Evolutionary conservation across 345 rosid species (phyloP), one percentile per base, ranked within the genome.

Genomic region (Citrus reticulata): DNA sequence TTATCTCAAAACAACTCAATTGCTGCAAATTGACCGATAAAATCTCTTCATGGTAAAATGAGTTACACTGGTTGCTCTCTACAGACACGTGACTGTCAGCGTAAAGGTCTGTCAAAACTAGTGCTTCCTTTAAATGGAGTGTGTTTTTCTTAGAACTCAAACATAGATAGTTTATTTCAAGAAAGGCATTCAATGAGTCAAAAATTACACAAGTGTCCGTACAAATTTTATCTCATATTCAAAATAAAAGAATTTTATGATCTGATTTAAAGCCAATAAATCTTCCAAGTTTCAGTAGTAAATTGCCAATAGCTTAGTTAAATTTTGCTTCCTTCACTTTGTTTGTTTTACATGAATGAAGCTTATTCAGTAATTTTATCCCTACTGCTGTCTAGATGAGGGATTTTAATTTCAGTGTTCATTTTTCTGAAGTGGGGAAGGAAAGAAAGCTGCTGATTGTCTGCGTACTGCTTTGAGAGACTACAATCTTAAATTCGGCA

Each of bases 401-500:
- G 40, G 9, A 24, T 54, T 29, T 78, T 79, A 19, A 54, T 25
- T 51, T 32, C 63, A 29, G 25, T 78, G 55, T 70, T 83, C 73
- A 22, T 78, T 74, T 82, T 81, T 89, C 79, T 82, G 80, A 82
- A 93, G 97, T 57, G 94, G 97, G 57, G 94, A 96, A 88, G 95
- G 95, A 74, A 90, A 87, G 84, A 91, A 89, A 78, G 94, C 97
- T 59, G 92, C 93, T 35, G 97, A 93, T 72, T 91, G 98, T 81
- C 87, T 93, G 19, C 90, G 99, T 35, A 84, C 83, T 70, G 97
- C 97, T 77, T 90, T 96, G 78, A 87, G 88, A 87, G 93, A 94
- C n/a, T 94, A 91, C 82, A 85, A 90, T 85, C 97, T 96, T 63
- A 94, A 96, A 78, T 96, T 94, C 76, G 92, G 95, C 65, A 96